Evolutionary conservation across 257 asterid species (phyloP).

Genomic region (Verbascum thapsus): DNA sequence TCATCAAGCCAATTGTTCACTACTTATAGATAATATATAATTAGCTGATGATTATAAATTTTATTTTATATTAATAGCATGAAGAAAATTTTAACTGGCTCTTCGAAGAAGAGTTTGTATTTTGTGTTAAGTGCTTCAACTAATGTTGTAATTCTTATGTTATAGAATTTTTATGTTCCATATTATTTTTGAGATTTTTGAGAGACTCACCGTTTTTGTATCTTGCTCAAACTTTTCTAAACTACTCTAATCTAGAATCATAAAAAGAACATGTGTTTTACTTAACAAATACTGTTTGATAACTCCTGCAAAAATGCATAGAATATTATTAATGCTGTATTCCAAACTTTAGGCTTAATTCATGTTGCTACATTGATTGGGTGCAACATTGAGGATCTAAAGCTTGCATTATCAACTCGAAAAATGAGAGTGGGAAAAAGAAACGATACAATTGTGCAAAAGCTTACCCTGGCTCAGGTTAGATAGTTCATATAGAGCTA

Average conservation of each 20-base stretch:
- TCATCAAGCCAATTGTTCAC: not conserved
- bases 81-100: constrained; percentile 7
- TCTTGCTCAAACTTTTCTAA: not conserved
- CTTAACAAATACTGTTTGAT: constrained; percentile 6
- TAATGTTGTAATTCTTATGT: constrained; percentile 3
- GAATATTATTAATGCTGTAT: constrained; percentile 16
- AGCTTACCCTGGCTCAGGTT: constrained; percentile 86
- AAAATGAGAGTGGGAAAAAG: constrained; percentile 81
- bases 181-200: constrained; percentile 16
- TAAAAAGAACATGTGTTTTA: not conserved
- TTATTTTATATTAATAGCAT: constrained; percentile 6
- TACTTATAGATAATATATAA: not conserved
- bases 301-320: constrained; percentile 23
- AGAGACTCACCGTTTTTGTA: not conserved
- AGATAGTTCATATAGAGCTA: constrained; percentile 27
- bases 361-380: constrained; percentile 79
- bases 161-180: not conserved
- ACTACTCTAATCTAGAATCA: constrained; percentile 9
- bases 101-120: constrained; percentile 21
- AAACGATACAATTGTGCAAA: constrained; percentile 75
- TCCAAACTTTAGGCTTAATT: constrained; percentile 59
- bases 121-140: constrained; percentile 25
- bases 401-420: constrained; percentile 86
- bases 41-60: constrained; percentile 18
- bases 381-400: constrained; percentile 67